Conservation (phyloP, 139 green algal genomes). For the Chlamydomonas sp. region DNA sequence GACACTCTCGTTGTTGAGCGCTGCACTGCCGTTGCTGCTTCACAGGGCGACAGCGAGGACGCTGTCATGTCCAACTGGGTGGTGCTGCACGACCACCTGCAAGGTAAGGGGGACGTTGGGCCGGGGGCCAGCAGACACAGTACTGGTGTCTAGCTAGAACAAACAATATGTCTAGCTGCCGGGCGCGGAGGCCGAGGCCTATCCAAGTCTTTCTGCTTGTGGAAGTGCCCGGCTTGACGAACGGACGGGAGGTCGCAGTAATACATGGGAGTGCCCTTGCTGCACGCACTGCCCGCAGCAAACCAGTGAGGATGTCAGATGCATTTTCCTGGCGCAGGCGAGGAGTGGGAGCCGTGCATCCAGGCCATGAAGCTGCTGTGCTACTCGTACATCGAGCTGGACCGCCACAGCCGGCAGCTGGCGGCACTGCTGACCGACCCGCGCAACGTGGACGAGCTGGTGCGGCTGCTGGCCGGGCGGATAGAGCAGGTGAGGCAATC, state of each 20-base stretch:
- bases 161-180: too few relatives aligned
- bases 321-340: not conserved
- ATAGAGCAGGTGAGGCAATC: constrained; percentile 43
- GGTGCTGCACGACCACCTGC: constrained; percentile 28
- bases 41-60: constrained; percentile 27
- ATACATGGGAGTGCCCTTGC: too few relatives aligned
- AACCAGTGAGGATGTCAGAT: not conserved
- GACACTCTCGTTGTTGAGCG: too few relatives aligned
- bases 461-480: constrained; percentile 37
- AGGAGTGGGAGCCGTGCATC: constrained; percentile 57
- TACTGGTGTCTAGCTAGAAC: too few relatives aligned
- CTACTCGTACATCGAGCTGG: constrained; percentile 75
- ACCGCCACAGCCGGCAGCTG: constrained; percentile 20
- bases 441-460: constrained; percentile 42
- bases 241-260: too few relatives aligned
- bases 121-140: too few relatives aligned
- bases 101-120: not conserved
- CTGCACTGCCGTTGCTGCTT: not conserved
- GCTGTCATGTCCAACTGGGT: constrained; percentile 27
- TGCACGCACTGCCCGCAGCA: too few relatives aligned
- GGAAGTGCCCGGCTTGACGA: too few relatives aligned
- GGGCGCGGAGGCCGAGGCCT: too few relatives aligned
- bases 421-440: constrained; percentile 38
- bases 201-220: not conserved
- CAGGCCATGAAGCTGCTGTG: constrained; percentile 90